Evolutionary conservation across 2,329 filamentous ascomycete species (phyloP).

Genomic region (Macrophomina tecta): DNA sequence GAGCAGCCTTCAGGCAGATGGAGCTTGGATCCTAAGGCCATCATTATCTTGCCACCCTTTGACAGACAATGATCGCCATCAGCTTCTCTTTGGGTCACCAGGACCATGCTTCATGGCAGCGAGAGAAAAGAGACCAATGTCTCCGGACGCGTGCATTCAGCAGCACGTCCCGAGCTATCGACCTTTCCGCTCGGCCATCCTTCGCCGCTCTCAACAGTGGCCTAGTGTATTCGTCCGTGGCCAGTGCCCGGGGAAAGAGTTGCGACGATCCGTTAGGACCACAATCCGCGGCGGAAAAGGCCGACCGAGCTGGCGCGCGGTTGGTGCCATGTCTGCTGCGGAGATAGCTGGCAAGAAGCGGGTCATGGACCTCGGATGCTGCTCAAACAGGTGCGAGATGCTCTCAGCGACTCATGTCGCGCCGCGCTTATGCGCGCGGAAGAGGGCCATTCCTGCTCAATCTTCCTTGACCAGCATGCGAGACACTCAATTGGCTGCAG

Average conservation of each 20-base stretch:
- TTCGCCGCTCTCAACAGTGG: background rate
- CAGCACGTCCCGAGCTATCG: background rate
- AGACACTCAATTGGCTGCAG: background rate
- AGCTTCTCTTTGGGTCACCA: too few species aligned
- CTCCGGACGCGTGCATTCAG: background rate
- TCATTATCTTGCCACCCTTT: too few species aligned
- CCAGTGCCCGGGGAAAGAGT: background rate
- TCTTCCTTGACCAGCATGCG: background rate
- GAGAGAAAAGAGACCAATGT: background rate
- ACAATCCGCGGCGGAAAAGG: background rate
- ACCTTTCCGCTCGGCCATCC: background rate
- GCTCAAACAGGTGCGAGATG: background rate
- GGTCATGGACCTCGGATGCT: slow-evolving; percentile 3
- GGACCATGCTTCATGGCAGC: too few species aligned
- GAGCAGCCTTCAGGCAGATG: background rate
- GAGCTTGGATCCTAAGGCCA: background rate
- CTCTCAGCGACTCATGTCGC: slow-evolving; percentile 8
- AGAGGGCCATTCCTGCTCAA: background rate
- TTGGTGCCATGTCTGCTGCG: background rate
- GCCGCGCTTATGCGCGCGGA: background rate
- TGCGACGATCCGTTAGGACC: slow-evolving; percentile 3
- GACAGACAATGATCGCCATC: too few species aligned
- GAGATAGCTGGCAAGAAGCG: slow-evolving; percentile 18
- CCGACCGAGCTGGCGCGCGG: background rate
- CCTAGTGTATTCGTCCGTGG: background rate